Conservation (phyloP, 1,284 basidiomycete genomes). For the Exsudoporus floridanus region DNA sequence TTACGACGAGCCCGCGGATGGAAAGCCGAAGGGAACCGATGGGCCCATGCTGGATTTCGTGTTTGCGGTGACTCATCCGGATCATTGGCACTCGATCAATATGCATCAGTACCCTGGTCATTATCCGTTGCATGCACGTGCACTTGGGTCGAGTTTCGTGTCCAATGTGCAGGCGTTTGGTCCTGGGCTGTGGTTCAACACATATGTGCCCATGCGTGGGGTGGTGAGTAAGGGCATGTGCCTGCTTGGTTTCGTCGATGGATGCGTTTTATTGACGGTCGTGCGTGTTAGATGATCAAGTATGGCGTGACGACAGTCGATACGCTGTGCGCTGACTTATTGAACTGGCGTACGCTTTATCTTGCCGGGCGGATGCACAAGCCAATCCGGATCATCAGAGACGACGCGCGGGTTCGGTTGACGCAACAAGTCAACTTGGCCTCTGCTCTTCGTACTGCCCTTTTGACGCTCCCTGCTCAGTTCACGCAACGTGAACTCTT, state of each 20-base stretch:
- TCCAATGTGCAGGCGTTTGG: constrained; percentile 74
- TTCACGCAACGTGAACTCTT: constrained; percentile 86
- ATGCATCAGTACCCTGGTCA: constrained; percentile 87
- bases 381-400: constrained; percentile 85
- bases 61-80: constrained; percentile 88
- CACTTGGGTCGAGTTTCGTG: constrained; percentile 78
- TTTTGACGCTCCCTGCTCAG: constrained; percentile 67
- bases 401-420: constrained; percentile 84
- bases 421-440: constrained; percentile 93
- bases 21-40: constrained; percentile 32
- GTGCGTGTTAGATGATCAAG: constrained; percentile 74
- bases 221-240: constrained; percentile 58
- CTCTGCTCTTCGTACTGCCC: constrained; percentile 83
- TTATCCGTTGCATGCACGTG: constrained; percentile 84
- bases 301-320: constrained; percentile 97
- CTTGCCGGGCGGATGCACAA: constrained; percentile 97
- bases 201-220: constrained; percentile 80
- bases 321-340: constrained; percentile 83
- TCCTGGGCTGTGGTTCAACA: constrained; percentile 95
- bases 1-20: constrained; percentile 40
- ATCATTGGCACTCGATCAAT: constrained; percentile 94
- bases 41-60: constrained; percentile 93
- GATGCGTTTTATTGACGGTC: neutral
- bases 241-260: neutral
- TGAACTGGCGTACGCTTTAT: constrained; percentile 94